Conservation (phyloP, 2,329 filamentous ascomycete genomes). For the Ophiostoma piceae region DNA sequence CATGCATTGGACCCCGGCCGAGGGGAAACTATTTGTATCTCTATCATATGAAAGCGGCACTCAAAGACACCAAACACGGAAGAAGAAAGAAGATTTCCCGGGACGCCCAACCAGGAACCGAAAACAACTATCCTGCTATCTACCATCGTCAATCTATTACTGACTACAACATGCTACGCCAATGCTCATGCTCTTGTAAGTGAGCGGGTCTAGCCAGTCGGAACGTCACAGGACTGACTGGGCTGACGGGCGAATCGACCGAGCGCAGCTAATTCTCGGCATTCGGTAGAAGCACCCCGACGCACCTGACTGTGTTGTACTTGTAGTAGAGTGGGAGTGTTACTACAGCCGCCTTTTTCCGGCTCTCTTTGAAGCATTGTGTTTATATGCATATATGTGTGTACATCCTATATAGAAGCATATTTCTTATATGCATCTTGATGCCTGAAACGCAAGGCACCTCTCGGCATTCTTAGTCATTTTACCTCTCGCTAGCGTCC, state of each 20-base stretch:
- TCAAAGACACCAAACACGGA: neutral
- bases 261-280: slow-evolving; percentile 9
- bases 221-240: neutral
- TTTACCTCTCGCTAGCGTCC: slow-evolving; percentile 3
- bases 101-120: slow-evolving; percentile 19
- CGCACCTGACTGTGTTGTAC: neutral
- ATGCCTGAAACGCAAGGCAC: neutral
- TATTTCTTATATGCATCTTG: neutral
- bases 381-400: neutral
- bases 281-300: slow-evolving; percentile 16
- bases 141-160: neutral
- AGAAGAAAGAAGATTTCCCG: slow-evolving; percentile 31
- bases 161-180: too few relatives aligned
- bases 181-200: neutral
- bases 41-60: neutral
- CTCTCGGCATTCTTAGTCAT: neutral
- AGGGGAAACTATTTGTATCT: slow-evolving; percentile 27
- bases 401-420: neutral
- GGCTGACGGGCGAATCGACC: slow-evolving; percentile 6
- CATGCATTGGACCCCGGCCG: slow-evolving; percentile 28
- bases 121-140: neutral
- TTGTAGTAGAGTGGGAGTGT: neutral
- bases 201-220: slow-evolving; percentile 11
- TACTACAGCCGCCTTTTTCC: slow-evolving; percentile 2
- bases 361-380: neutral